A percentile compares a stretch with the other conserved stretches of the same genome.
These are phyloP conservation scores for Penicillium sp. DNA, from an alignment of 2,329 filamentous ascomycete genomes.

Conservation along the genomic window DNA sequence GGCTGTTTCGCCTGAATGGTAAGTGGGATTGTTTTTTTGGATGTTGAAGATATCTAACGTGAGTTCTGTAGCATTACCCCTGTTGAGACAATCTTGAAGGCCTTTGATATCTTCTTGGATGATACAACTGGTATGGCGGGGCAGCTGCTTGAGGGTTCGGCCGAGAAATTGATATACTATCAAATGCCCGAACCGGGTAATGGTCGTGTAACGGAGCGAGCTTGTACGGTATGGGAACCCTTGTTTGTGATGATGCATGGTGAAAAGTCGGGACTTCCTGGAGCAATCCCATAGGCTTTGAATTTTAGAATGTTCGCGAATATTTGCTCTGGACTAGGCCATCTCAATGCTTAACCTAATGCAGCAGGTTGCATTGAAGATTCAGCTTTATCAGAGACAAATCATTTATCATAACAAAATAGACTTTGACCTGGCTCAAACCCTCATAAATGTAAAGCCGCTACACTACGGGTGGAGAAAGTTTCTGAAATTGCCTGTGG, in stretches of 20 bases:
- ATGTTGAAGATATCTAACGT: neutral
- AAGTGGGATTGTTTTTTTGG: neutral
- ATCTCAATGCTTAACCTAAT: too few relatives aligned
- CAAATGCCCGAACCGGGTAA: slow-evolving; percentile 41
- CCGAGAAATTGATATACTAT: slow-evolving; percentile 42
- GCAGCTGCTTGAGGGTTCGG: slow-evolving; percentile 48
- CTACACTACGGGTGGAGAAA: too few relatives aligned
- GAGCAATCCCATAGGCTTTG: slow-evolving; percentile 33
- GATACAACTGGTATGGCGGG: slow-evolving; percentile 45
- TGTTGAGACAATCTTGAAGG: slow-evolving; percentile 46
- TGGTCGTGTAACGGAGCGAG: slow-evolving; percentile 44
- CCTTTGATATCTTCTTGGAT: slow-evolving; percentile 49
- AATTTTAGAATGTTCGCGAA: neutral
- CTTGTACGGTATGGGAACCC: slow-evolving; percentile 51
- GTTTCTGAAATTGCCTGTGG: too few relatives aligned
- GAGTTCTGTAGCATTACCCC: slow-evolving; percentile 38
- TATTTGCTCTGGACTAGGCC: too few relatives aligned
- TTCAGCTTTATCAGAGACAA: too few relatives aligned
- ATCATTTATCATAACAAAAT: too few relatives aligned
- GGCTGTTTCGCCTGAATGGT: slow-evolving; percentile 40
- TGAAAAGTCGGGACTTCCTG: slow-evolving; percentile 43
- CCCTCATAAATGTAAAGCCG: too few relatives aligned
- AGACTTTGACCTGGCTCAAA: too few relatives aligned
- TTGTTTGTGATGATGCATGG: slow-evolving; percentile 48
- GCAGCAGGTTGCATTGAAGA: too few relatives aligned